Evolutionary conservation across 257 asterid genomes (phyloP).

Genomic region (Solanum raphanifolium): DNA sequence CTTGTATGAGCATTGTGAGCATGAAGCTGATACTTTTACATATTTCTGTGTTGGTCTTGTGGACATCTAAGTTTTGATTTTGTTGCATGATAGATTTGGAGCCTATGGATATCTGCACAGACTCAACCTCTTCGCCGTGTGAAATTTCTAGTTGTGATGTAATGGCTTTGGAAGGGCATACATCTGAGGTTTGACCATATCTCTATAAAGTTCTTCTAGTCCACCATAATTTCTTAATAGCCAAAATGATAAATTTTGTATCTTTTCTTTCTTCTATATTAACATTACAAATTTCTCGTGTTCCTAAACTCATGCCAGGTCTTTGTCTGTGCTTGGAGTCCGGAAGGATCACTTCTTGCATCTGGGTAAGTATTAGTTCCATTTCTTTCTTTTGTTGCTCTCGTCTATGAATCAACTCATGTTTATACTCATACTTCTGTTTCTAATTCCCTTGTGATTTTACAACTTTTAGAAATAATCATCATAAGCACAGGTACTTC

Average conservation of each 20-base stretch:
- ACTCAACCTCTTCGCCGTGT: conserved; percentile 40
- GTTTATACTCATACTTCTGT: background rate
- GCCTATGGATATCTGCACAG: conserved; percentile 48
- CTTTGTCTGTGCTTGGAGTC: conserved; percentile 95
- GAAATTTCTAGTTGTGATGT: conserved; percentile 72
- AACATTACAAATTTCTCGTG: background rate
- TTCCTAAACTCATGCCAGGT: conserved; percentile 42
- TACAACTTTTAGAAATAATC: background rate
- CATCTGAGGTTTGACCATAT: conserved; percentile 67
- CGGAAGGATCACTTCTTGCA: conserved; percentile 85
- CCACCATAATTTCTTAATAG: background rate
- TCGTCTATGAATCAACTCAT: background rate
- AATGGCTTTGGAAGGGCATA: conserved; percentile 82
- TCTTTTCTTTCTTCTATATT: background rate
- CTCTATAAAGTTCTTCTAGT: background rate
- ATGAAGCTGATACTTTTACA: background rate
- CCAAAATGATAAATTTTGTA: background rate
- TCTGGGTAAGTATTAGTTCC: conserved; percentile 59
- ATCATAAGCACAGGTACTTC: background rate
- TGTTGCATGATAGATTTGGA: conserved; percentile 1
- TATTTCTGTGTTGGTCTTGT: background rate
- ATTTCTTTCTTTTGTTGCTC: background rate
- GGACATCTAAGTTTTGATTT: background rate
- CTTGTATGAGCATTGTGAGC: background rate
- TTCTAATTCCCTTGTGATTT: background rate